Evolutionary conservation across 768 basidiomycete genomes (phyloP), one percentile per base, ranked within the genome.

Genomic region (Boletus patriciae): DNA sequence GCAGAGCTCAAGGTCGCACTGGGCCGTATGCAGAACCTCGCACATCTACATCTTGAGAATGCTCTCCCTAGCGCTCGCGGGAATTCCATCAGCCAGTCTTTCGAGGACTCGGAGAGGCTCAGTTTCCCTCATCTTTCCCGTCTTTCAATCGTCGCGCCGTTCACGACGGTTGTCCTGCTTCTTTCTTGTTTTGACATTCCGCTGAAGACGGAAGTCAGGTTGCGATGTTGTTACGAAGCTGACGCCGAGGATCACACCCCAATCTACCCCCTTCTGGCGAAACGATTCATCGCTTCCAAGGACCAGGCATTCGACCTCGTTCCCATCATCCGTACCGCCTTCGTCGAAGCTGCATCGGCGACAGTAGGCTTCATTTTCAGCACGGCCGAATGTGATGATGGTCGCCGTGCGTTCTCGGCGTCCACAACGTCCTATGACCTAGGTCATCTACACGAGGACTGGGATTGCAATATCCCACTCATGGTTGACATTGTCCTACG

Each of bases 21-120:
- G 10, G 49, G 66, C 18, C 61, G 64, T 46, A 75, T 75, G 73
- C 74, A 73, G 1, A 40, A 46, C 45, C 65, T 79, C 12, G 67
- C 63, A 44, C 59, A 66, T 15, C 62, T 79, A n/a, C 64, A 74
- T 54, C 65, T 79, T 5, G 71, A 73, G 42, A 63, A 74, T 40
- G 68, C 68, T 25, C 67, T 78, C 7, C 75, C 76, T 13, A 59
- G 54, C n/a, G 46, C 48, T 48, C 50, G 43, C 16, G 12, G 19
- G 1, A 37, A 29, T 31, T 41, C 44, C 25, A n/a, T 19, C n/a
- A 29, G 13, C 3, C 43, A 40, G 52, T 27, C 37, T 10, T 33
- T 37, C 8, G 41, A 50, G n/a, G 49, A 46, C 21, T 19, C 55
- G 23, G 54, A 43, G 13, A 53, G 40, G 31, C 13, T 59, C 37